These are phyloP conservation scores for Carex scoparia DNA, from an alignment of 176 grass and related monocot genomes.

Conservation along the genomic window DNA sequence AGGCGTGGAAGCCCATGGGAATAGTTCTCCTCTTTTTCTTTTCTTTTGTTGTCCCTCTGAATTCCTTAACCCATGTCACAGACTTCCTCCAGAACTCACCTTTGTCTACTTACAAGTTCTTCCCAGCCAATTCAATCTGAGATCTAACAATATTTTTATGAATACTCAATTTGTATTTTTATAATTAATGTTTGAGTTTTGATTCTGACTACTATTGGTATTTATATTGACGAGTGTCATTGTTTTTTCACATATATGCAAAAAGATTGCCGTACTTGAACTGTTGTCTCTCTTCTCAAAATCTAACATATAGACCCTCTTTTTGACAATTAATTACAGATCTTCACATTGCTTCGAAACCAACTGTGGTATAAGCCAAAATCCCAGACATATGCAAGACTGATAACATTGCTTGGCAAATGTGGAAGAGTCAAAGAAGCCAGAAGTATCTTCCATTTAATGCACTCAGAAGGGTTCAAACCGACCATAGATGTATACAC, in stretches of 20 bases:
- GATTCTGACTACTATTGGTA: neutral
- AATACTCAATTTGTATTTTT: neutral
- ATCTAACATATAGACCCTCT: neutral
- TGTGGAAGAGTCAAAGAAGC: conserved; percentile 58
- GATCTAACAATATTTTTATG: neutral
- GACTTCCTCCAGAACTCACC: neutral
- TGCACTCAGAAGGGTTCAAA: conserved; percentile 54
- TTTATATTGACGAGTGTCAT: neutral
- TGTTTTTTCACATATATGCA: neutral
- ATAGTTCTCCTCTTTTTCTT: too few relatives aligned
- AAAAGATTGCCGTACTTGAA: neutral
- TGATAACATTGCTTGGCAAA: conserved; percentile 78
- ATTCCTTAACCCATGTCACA: neutral
- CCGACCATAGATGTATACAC: conserved; percentile 70
- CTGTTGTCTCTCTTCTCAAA: neutral
- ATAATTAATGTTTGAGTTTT: neutral
- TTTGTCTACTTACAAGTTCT: neutral
- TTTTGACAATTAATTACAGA: conserved; percentile 29
- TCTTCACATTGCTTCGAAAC: conserved; percentile 74
- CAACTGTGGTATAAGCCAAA: conserved; percentile 83
- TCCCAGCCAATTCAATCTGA: neutral
- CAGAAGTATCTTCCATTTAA: conserved; percentile 48
- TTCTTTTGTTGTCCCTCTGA: too few relatives aligned
- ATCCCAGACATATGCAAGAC: conserved; percentile 67
- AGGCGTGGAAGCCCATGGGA: too few relatives aligned